Evolutionary conservation across 176 grass and related monocot genomes (phyloP).

Genomic region (Bonia amplexicaulis): DNA sequence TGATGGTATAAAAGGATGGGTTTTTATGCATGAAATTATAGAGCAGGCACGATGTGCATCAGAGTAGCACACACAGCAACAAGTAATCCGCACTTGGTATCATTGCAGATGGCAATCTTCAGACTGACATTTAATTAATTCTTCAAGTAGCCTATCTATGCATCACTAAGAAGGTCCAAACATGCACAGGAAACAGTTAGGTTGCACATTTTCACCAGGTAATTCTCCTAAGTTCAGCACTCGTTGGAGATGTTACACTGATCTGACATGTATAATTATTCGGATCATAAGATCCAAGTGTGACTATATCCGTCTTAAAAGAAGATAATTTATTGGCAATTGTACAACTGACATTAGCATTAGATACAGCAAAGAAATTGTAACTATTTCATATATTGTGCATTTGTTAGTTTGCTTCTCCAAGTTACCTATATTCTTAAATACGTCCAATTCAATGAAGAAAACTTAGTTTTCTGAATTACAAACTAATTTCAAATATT

Average conservation of each 20-base stretch:
- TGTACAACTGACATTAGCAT: background rate
- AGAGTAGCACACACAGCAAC: background rate
- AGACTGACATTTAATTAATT: background rate
- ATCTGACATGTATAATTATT: background rate
- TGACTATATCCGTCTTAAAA: background rate
- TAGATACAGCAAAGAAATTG: background rate
- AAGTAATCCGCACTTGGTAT: background rate
- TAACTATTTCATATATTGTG: background rate
- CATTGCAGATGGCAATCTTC: background rate
- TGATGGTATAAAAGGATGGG: conserved; percentile 2
- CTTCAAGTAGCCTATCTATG: background rate
- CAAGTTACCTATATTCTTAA: conserved; percentile 14
- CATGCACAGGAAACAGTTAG: background rate
- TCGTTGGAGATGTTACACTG: background rate
- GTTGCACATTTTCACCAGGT: background rate
- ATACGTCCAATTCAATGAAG: background rate
- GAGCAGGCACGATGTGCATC: background rate
- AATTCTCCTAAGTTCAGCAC: background rate
- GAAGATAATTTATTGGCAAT: background rate
- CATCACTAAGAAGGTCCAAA: background rate
- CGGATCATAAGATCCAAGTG: background rate
- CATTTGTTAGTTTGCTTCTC: background rate
- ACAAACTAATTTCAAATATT: background rate
- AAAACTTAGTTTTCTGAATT: background rate
- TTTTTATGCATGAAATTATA: conserved; percentile 12